Base-by-base conservation (phyloP, 2,329 filamentous ascomycete genomes). In the Coniosporium tulheliwenetii region DNA sequence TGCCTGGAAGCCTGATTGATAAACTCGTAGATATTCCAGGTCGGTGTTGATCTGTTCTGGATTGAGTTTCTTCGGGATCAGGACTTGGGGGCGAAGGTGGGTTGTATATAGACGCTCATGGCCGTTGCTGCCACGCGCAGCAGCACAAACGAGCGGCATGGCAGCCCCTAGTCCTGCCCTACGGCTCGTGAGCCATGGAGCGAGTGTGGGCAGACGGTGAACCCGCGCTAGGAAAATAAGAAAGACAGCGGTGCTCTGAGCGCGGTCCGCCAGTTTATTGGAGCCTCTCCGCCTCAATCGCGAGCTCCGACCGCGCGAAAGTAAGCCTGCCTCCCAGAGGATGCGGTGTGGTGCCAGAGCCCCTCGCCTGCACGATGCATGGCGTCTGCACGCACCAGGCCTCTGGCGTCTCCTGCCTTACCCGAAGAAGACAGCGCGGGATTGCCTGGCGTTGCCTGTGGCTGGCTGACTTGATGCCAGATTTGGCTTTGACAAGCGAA, bases 231-330 rank as follows among this genome's bases (percentile, higher is more conserved):
- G 39, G 39, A 35, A 30, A 40, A 29, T 33, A 40, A 40, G 39
- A 14, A 5, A 30, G 13, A 16, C n/a, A 15, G 38, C 38, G 34
- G 44, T 44, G 42, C 39, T 44, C 44, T 42, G 46, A 50, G 43
- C 51, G 52, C 50, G 50, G 53, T 41, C 49, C 41, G 50, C 50
- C 50, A 49, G 52, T 41, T 37, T 10, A 10, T 33, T 26, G 19
- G 32, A 13, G 49, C 48, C 45, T 49, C 50, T 53, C 56, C 53
- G 54, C 55, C 53, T 52, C 45, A 47, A 56, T 60, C 56, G 57
- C 57, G 55, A 55, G 55, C 57, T 44, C 57, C 57, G 57, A 52
- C 49, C 48, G 48, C 50, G 49, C 32, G 8, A 13, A 33, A 13
- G 32, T 12, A 53, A 51, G 53, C 50, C 46, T 47, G 46, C 39